Conservation (phyloP, 306 rosid genomes). For the Arachis stenosperma region DNA sequence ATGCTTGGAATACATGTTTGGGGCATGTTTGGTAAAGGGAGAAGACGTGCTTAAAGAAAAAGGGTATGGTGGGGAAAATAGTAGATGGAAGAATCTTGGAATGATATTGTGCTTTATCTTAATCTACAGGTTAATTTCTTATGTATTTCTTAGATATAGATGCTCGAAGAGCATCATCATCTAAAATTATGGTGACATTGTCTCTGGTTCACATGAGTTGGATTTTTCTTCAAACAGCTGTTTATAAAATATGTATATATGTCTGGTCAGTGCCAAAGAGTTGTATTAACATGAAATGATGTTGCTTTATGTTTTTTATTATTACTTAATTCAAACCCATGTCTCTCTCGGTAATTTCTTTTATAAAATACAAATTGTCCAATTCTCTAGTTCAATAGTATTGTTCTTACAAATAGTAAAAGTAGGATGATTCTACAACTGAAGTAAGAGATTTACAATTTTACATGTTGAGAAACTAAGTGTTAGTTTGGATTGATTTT, state of each 20-base stretch:
- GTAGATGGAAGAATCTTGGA: slow-evolving; percentile 66
- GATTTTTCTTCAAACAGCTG: slow-evolving; percentile 38
- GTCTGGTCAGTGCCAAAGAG: slow-evolving; percentile 29
- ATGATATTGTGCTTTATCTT: slow-evolving; percentile 68
- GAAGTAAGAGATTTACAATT: background rate
- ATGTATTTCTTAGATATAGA: slow-evolving; percentile 64
- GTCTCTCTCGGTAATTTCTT: slow-evolving; percentile 7
- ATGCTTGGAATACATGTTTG: slow-evolving; percentile 76
- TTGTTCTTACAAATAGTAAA: slow-evolving; percentile 25
- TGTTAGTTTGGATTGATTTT: no score
- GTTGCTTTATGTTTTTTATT: slow-evolving; percentile 31
- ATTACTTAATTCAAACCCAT: slow-evolving; percentile 4
- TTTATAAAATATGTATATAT: slow-evolving; percentile 18
- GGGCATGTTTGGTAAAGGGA: slow-evolving; percentile 59
- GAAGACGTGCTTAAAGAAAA: slow-evolving; percentile 63
- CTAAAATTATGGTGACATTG: slow-evolving; percentile 26
- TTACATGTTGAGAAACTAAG: background rate
- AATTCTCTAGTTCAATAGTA: slow-evolving; percentile 2
- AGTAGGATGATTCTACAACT: background rate
- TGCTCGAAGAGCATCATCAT: slow-evolving; percentile 53
- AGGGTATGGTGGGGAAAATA: slow-evolving; percentile 65
- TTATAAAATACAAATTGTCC: slow-evolving; percentile 7
- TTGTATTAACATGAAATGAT: slow-evolving; percentile 31
- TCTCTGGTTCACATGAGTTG: slow-evolving; percentile 51
- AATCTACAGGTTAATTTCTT: slow-evolving; percentile 74